phyloP scores from a whole-genome alignment of 257 asterid species.

The Jaltomata sinuosa region DNA sequence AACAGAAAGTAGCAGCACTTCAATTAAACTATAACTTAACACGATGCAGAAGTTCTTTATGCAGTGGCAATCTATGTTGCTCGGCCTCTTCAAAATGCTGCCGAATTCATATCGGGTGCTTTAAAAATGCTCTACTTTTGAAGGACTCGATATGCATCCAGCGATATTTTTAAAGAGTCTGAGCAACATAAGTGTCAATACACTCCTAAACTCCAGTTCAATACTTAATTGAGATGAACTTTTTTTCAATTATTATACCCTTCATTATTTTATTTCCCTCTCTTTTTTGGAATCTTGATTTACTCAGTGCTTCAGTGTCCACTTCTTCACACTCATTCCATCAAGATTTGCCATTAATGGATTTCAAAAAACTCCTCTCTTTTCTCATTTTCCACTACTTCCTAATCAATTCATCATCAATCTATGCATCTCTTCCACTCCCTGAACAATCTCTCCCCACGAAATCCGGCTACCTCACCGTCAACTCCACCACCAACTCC shows the following conservation, averaged over 20 bases:
- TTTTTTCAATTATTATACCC: background rate
- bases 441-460: constrained; percentile 64
- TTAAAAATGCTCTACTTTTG: too few species aligned
- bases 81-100: too few species aligned
- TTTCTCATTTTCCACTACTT: constrained; percentile 26
- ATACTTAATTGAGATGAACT: background rate
- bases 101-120: too few species aligned
- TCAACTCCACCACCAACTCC: constrained; percentile 58
- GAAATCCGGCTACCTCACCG: constrained; percentile 62
- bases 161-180: too few species aligned
- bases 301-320: background rate
- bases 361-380: constrained; percentile 24
- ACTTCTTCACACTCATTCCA: background rate
- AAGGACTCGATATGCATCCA: too few species aligned
- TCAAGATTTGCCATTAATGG: background rate
- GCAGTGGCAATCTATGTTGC: too few species aligned
- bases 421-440: constrained; percentile 17
- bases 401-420: constrained; percentile 9
- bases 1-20: too few species aligned
- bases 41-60: background rate
- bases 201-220: background rate
- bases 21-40: background rate
- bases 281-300: background rate
- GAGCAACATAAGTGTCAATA: too few species aligned
- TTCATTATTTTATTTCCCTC: background rate